Conservation (phyloP, 2,329 filamentous ascomycete species). For the Ceratocystis variospora region DNA sequence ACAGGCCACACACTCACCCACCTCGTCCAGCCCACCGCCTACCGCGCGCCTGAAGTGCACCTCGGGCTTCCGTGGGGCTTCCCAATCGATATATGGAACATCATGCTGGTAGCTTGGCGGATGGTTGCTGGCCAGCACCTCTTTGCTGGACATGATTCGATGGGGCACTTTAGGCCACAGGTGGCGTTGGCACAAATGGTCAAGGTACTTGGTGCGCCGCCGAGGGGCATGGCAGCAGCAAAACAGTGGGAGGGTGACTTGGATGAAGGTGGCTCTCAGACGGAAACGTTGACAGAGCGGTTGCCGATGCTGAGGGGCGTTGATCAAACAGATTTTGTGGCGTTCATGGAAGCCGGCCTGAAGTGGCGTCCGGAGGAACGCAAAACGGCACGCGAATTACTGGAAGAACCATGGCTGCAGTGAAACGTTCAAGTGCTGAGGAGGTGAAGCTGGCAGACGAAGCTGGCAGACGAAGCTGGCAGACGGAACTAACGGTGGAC, state of each 20-base stretch:
- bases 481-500: neutral
- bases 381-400: neutral
- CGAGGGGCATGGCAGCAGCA: neutral
- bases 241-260: neutral
- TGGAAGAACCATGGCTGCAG: neutral
- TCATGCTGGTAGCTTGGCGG: constrained; percentile 26
- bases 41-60: constrained; percentile 29
- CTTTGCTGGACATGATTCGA: neutral
- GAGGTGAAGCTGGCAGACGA: neutral
- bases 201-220: neutral
- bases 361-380: neutral
- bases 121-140: neutral
- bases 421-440: neutral
- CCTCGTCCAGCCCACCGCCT: constrained; percentile 25
- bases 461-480: neutral
- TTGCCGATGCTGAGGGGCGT: neutral
- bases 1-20: neutral
- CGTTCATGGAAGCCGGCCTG: neutral
- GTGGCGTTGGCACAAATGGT: neutral
- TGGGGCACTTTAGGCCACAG: neutral
- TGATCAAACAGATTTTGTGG: neutral
- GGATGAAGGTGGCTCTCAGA: too few species aligned
- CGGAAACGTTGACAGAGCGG: neutral
- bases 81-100: constrained; percentile 28
- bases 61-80: constrained; percentile 27